Conservation (phyloP, 179 eudicot genomes). For the Spinacia oleracea region DNA sequence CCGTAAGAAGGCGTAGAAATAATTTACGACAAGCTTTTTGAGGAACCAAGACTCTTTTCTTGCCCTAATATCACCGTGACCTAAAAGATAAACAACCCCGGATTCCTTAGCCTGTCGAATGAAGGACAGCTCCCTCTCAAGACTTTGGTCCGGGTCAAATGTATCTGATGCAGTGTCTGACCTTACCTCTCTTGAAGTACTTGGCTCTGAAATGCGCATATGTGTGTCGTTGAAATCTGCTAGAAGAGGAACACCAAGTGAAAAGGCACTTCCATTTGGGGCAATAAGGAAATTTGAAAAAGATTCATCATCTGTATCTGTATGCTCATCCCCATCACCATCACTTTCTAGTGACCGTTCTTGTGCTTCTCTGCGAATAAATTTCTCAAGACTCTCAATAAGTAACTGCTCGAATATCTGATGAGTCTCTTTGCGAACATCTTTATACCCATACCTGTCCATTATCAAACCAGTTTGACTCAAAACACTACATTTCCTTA, state of each 20-base stretch:
- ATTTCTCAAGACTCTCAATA: constrained; percentile 93
- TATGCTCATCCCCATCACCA: constrained; percentile 63
- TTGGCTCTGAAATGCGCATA: constrained; percentile 44
- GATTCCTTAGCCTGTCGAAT: constrained; percentile 82
- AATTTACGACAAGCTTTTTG: constrained; percentile 85
- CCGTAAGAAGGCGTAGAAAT: constrained; percentile 89
- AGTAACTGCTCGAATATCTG: constrained; percentile 80
- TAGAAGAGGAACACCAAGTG: constrained; percentile 75
- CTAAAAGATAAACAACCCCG: constrained; percentile 95
- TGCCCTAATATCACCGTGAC: constrained; percentile 94
- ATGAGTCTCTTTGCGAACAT: constrained; percentile 86
- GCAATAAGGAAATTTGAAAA: constrained; percentile 57
- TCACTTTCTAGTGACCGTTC: constrained; percentile 90
- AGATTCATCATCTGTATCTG: constrained; percentile 54
- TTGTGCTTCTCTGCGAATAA: constrained; percentile 92
- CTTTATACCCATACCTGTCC: constrained; percentile 95
- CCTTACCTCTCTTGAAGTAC: constrained; percentile 53
- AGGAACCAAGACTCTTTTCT: constrained; percentile 93
- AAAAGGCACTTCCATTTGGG: constrained; percentile 86
- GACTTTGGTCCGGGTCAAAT: constrained; percentile 70
- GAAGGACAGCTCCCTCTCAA: constrained; percentile 88
- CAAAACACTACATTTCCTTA: background rate
- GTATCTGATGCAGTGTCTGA: constrained; percentile 36
- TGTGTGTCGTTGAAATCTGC: constrained; percentile 44
- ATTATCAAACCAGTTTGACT: constrained; percentile 11